Conservation (phyloP, 768 basidiomycete species). For the Tulasnella sp. region DNA sequence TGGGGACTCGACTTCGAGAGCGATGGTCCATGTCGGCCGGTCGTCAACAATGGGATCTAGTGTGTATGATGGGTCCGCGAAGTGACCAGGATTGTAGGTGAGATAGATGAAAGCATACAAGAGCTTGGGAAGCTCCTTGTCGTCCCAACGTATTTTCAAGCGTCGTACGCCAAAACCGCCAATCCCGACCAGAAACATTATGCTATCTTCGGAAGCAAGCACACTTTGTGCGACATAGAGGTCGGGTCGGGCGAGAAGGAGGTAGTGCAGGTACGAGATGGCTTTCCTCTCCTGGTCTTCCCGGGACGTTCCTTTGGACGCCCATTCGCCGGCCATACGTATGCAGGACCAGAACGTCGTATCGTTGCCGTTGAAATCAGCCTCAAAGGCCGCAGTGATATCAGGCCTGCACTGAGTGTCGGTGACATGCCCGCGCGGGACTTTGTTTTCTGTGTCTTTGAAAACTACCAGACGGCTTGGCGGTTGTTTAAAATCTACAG, state of each 20-base stretch:
- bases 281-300: slow-evolving; percentile 4
- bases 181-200: slow-evolving; percentile 17
- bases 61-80: slow-evolving; percentile 8
- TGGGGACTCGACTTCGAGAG: neutral
- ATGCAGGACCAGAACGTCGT: slow-evolving; percentile 15
- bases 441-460: too few species aligned
- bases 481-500: too few species aligned
- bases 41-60: neutral
- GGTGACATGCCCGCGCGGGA: too few species aligned
- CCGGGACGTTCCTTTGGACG: neutral
- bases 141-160: slow-evolving; percentile 5
- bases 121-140: slow-evolving; percentile 3
- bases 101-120: slow-evolving; percentile 28
- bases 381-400: neutral
- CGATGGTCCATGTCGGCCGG: slow-evolving; percentile 21
- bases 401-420: too few species aligned
- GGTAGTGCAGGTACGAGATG: slow-evolving; percentile 21
- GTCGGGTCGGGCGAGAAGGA: slow-evolving; percentile 24
- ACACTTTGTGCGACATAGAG: slow-evolving; percentile 15
- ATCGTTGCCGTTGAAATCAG: neutral
- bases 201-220: neutral
- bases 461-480: too few species aligned
- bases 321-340: slow-evolving; percentile 17
- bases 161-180: slow-evolving; percentile 12
- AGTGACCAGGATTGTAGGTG: slow-evolving; percentile 13